Conservation (phyloP, 208 protist genomes). For the Wallacemonas sp. region DNA sequence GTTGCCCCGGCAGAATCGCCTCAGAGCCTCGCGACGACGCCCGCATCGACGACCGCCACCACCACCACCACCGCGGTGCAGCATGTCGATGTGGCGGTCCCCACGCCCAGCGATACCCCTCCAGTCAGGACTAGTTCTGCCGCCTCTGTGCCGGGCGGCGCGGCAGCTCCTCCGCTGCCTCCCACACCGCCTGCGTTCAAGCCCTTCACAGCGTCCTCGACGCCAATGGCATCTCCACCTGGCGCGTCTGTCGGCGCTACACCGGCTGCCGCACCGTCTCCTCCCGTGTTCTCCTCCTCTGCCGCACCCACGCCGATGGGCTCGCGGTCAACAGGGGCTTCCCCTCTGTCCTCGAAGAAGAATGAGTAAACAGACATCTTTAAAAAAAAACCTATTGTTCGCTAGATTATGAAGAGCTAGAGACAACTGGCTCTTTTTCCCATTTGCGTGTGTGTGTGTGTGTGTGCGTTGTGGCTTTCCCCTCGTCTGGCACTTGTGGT, state of each 20-base stretch:
- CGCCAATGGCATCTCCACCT: neutral
- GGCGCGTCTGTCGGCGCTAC: neutral
- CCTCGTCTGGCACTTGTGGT: too few species aligned
- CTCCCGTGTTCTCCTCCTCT: neutral
- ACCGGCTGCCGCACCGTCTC: neutral
- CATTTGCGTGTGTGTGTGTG: too few species aligned
- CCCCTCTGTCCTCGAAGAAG: conserved; percentile 10
- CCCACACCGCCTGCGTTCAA: conserved; percentile 4
- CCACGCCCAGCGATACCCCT: too few species aligned
- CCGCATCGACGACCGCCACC: neutral
- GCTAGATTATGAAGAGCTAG: too few species aligned
- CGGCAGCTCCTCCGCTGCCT: neutral
- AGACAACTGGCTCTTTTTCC: too few species aligned
- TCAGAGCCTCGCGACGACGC: neutral
- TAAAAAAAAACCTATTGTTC: too few species aligned
- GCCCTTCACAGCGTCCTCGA: neutral
- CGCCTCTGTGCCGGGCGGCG: neutral
- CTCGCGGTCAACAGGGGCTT: neutral
- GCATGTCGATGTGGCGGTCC: neutral
- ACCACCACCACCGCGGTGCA: neutral
- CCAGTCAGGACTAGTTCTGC: too few species aligned
- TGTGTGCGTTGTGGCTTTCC: too few species aligned
- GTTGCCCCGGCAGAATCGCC: neutral
- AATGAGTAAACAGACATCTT: conserved; percentile 2
- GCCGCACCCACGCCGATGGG: neutral